Evolutionary conservation across 129 eudicot species (phyloP).

Genomic region (Oenanthe sinensis): DNA sequence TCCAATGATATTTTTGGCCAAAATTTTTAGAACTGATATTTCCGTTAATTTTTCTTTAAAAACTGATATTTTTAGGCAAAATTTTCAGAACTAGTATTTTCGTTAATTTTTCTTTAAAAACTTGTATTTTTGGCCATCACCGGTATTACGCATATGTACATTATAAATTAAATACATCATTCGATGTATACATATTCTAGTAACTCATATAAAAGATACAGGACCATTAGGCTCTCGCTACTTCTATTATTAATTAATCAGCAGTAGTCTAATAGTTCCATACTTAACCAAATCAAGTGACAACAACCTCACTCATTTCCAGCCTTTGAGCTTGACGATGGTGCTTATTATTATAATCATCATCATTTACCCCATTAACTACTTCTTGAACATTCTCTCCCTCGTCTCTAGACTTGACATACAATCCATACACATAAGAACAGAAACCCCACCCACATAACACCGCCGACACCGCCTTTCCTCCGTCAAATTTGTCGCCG

Average conservation of each 20-base stretch:
- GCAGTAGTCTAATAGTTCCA: neutral
- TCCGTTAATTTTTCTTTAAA: no score
- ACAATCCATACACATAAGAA: conserved; percentile 78
- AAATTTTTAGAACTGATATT: no score
- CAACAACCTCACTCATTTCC: conserved; percentile 35
- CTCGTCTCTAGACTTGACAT: conserved; percentile 29
- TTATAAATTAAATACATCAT: no score
- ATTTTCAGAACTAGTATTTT: no score
- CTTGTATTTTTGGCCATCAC: no score
- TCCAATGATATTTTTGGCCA: no score
- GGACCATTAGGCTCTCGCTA: neutral
- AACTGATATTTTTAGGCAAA: no score
- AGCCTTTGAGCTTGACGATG: conserved; percentile 9
- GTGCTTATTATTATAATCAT: neutral
- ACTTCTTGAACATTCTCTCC: neutral
- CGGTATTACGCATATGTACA: no score
- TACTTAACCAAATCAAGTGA: neutral
- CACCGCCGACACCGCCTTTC: conserved; percentile 58
- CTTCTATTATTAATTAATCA: neutral
- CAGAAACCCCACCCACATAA: conserved; percentile 77
- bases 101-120: no score
- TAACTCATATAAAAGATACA: neutral
- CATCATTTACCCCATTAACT: neutral
- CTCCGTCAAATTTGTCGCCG: conserved; percentile 56
- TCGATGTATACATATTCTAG: no score